Conservation (phyloP, 768 basidiomycete genomes). For the Tubosaeta brunneosetosa region DNA sequence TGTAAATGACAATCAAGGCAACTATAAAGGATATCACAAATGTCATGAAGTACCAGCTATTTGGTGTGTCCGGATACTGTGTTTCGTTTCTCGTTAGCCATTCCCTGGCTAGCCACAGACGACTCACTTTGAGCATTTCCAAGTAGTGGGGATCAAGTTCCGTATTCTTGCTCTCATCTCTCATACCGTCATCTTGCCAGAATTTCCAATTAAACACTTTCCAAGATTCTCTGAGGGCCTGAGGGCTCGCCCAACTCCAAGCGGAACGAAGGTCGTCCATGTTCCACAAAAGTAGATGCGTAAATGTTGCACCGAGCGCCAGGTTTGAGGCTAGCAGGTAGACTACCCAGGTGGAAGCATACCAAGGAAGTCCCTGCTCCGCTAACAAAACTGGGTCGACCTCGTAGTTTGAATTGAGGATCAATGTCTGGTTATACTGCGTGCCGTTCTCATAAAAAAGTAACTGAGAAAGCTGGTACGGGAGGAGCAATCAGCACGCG, state of each 20-base stretch:
- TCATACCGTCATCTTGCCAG: conserved; percentile 25
- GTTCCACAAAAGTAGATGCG: conserved; percentile 52
- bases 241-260: conserved; percentile 43
- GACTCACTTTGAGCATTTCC: conserved; percentile 42
- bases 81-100: neutral
- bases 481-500: neutral
- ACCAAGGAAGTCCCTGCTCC: conserved; percentile 34
- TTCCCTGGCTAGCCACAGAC: conserved; percentile 13
- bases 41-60: conserved; percentile 31
- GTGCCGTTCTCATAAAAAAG: conserved; percentile 52
- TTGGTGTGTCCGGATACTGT: conserved; percentile 34
- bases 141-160: conserved; percentile 51
- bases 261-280: conserved; percentile 42
- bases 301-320: conserved; percentile 45
- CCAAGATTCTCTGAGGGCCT: conserved; percentile 24
- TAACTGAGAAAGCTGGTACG: conserved; percentile 40
- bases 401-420: conserved; percentile 49
- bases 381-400: conserved; percentile 47
- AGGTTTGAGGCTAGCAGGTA: conserved; percentile 17
- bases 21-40: conserved; percentile 36
- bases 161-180: conserved; percentile 31
- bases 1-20: conserved; percentile 52
- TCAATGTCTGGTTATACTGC: conserved; percentile 47
- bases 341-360: conserved; percentile 23
- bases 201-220: conserved; percentile 33